Evolutionary conservation across 2,329 filamentous ascomycete species (phyloP).

Genomic region (Ceratocystis eucalypticola): DNA sequence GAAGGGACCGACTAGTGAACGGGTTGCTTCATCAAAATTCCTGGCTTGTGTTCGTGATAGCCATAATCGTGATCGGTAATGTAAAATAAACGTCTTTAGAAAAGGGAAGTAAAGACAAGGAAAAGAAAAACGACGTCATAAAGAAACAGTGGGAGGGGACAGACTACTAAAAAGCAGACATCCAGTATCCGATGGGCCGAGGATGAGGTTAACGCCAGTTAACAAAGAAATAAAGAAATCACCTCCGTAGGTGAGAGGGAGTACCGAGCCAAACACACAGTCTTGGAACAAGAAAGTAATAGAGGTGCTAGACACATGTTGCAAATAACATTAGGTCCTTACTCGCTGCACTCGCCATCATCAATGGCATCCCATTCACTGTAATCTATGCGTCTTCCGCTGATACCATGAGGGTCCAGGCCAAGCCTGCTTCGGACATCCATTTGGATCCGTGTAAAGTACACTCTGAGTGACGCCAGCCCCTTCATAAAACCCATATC

Average conservation of each 20-base stretch:
- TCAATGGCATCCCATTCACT: conserved; percentile 16
- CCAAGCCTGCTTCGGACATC: conserved; percentile 51
- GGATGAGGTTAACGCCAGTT: not conserved
- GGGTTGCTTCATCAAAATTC: not conserved
- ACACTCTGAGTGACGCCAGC: conserved; percentile 60
- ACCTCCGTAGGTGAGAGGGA: not conserved
- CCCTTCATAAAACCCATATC: conserved; percentile 85
- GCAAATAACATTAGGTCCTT: not conserved
- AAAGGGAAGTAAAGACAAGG: not conserved
- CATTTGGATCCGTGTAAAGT: conserved; percentile 75
- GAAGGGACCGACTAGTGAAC: not conserved
- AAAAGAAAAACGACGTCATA: not conserved
- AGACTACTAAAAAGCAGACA: conserved; percentile 1
- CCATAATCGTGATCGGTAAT: not conserved
- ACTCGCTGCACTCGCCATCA: conserved; percentile 19
- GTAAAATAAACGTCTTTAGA: not conserved
- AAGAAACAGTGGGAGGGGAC: not conserved
- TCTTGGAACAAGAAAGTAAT: too few relatives aligned
- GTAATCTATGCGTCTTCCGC: conserved; percentile 14
- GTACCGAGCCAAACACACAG: not conserved
- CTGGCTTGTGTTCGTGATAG: not conserved
- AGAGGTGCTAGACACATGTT: too few relatives aligned
- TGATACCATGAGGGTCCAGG: conserved; percentile 28
- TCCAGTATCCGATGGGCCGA: not conserved
- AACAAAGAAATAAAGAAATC: not conserved